Percentiles rank a stretch among this genome's conserved stretches.
These are phyloP conservation scores for Nicotiana noctiflora DNA, from an alignment of 257 asterid genomes.

Conservation along the genomic window DNA sequence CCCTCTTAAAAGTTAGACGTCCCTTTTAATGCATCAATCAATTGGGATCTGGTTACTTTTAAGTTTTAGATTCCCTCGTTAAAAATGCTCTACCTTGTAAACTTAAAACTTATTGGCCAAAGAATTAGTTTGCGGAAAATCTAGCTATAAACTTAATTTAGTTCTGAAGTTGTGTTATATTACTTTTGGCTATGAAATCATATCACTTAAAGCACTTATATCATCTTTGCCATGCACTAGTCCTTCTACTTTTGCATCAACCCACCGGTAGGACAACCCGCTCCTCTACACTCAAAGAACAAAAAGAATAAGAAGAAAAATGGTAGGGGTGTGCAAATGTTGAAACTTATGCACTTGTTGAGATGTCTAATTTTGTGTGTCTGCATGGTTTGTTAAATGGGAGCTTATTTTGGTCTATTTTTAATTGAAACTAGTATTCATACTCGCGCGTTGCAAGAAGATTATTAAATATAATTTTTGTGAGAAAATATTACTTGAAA, in stretches of 20 bases:
- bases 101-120: not conserved
- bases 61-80: not conserved
- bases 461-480: too few species aligned
- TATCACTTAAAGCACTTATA: not conserved
- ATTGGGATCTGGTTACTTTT: not conserved
- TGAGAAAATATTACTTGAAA: too few species aligned
- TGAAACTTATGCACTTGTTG: not conserved
- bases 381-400: not conserved
- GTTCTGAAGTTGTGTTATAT: not conserved
- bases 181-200: not conserved
- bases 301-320: not conserved
- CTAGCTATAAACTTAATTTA: not conserved
- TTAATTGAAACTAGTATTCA: too few species aligned
- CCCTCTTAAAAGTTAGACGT: not conserved
- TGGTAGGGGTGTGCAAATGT: not conserved
- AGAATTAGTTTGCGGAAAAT: not conserved
- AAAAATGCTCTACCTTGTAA: not conserved
- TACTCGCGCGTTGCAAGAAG: too few species aligned
- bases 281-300: not conserved
- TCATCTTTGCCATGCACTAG: not conserved
- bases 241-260: not conserved
- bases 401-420: not conserved
- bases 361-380: not conserved
- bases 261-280: not conserved
- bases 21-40: not conserved